These are phyloP conservation scores for Lactarius psammicola DNA, from an alignment of 768 basidiomycete species.

Conservation along the genomic window DNA sequence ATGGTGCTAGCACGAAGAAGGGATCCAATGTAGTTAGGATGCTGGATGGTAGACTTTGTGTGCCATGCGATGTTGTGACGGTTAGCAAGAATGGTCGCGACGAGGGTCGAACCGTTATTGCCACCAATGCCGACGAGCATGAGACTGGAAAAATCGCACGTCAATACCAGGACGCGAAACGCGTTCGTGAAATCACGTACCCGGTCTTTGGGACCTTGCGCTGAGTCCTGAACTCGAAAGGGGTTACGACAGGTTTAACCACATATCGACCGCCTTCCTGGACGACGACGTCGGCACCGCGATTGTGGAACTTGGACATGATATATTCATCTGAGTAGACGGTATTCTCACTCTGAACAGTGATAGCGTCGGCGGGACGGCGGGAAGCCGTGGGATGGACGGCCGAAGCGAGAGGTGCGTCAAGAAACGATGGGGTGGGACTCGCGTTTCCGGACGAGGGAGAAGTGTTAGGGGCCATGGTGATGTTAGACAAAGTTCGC, in stretches of 20 bases:
- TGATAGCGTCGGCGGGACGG: constrained; percentile 65
- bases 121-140: constrained; percentile 98
- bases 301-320: constrained; percentile 78
- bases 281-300: constrained; percentile 68
- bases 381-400: constrained; percentile 86
- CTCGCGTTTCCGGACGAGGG: constrained; percentile 51
- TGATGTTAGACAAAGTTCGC: constrained; percentile 29
- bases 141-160: constrained; percentile 50
- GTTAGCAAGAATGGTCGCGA: constrained; percentile 95
- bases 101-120: constrained; percentile 94
- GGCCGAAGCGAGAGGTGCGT: constrained; percentile 64
- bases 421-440: constrained; percentile 68
- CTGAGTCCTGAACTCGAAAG: constrained; percentile 89
- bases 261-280: constrained; percentile 66
- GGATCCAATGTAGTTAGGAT: constrained; percentile 97
- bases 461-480: constrained; percentile 52
- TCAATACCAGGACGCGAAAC: constrained; percentile 11
- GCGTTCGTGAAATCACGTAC: constrained; percentile 41
- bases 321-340: constrained; percentile 80
- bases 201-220: constrained; percentile 88
- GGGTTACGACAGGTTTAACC: constrained; percentile 74
- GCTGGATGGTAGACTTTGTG: constrained; percentile 88
- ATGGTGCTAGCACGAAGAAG: constrained; percentile 95
- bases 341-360: constrained; percentile 80
- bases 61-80: constrained; percentile 91